Conservation (phyloP, 345 rosid genomes). For the Gossypium longicalyx region DNA sequence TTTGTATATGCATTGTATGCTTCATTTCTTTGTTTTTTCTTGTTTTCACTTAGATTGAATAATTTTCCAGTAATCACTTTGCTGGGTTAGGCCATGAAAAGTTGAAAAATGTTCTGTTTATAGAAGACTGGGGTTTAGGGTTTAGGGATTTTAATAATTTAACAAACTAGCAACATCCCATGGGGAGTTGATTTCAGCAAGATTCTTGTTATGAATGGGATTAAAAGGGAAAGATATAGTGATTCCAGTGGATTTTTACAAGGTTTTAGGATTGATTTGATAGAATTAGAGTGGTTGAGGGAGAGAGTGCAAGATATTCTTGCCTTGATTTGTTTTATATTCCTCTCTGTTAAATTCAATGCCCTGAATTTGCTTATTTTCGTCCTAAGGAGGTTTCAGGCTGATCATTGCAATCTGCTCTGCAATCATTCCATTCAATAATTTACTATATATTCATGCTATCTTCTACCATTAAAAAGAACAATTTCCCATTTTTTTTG, state of each 20-base stretch:
- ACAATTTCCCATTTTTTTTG: neutral
- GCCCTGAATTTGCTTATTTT: neutral
- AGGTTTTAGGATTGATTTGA: neutral
- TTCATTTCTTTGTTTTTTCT: neutral
- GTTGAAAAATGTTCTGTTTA: neutral
- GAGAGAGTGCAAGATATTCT: neutral
- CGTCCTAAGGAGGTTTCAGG: neutral
- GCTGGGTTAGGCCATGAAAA: neutral
- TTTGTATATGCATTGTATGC: neutral
- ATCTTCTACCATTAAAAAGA: neutral
- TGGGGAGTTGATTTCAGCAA: neutral
- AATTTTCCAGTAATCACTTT: neutral
- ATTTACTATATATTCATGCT: neutral
- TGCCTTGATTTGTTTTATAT: neutral
- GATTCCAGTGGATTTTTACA: neutral
- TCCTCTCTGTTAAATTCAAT: conserved; percentile 2
- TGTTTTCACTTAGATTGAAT: neutral
- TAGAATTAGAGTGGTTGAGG: neutral
- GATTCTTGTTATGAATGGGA: neutral
- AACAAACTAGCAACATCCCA: neutral
- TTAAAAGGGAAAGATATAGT: neutral
- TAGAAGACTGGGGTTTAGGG: neutral
- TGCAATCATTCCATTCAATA: neutral
- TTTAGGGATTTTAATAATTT: neutral
- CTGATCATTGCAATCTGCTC: neutral